Percentiles rank a stretch among this genome's conserved stretches.
phyloP scores from a whole-genome alignment of 208 protist species.

The Porcisia hertigi region DNA sequence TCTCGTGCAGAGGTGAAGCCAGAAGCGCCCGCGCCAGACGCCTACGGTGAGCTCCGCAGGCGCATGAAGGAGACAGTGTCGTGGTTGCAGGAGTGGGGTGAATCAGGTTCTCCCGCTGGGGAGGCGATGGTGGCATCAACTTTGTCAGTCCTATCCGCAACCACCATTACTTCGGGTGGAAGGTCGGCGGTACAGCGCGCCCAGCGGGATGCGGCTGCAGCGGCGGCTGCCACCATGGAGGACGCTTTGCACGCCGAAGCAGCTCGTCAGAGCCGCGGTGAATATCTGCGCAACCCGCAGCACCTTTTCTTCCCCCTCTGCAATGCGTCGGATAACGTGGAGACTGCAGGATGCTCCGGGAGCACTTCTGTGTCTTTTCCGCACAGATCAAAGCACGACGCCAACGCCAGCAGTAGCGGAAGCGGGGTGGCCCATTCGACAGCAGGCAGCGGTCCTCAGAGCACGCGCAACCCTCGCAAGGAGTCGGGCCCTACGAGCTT shows the following conservation, averaged over 20 bases:
- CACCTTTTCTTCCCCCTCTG: constrained; percentile 51
- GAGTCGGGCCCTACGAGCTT: not conserved
- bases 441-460: not conserved
- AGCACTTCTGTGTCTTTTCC: constrained; percentile 4
- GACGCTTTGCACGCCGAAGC: constrained; percentile 41
- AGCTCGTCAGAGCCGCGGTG: constrained; percentile 46
- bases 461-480: not conserved
- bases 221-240: constrained; percentile 35
- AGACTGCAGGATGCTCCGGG: not conserved
- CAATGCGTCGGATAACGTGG: constrained; percentile 18
- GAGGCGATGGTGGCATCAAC: not conserved
- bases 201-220: constrained; percentile 24
- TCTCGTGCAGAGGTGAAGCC: constrained; percentile 53
- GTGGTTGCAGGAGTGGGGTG: constrained; percentile 27
- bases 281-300: constrained; percentile 64
- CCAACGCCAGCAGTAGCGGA: not conserved
- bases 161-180: not conserved
- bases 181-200: constrained; percentile 5
- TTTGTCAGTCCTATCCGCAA: not conserved
- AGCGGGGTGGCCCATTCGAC: not conserved
- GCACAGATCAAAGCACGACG: constrained; percentile 11
- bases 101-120: not conserved
- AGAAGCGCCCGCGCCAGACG: constrained; percentile 33
- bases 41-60: constrained; percentile 32
- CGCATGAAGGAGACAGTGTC: constrained; percentile 27